Evolutionary conservation across 108 stramenopile genomes (phyloP), one percentile per base, ranked within the genome.

Genomic region (Thalassiosira profunda): DNA sequence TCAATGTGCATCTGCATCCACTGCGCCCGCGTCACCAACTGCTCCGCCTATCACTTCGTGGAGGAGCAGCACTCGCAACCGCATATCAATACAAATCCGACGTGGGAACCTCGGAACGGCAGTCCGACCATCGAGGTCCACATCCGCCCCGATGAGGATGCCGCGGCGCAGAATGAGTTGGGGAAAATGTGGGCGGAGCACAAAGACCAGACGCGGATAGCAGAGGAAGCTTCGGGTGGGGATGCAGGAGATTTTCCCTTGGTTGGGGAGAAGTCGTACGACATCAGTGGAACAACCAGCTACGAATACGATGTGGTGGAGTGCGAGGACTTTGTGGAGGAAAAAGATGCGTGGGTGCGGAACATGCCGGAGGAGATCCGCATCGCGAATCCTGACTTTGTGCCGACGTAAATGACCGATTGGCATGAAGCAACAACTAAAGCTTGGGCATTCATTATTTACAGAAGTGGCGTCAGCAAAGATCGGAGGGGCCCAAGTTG

Each of bases 361-460:
- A 95, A 95, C 57, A 95, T 95, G 91, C 94, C 94, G 15, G 86
- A 95, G 49, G 94, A 88, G 65, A 95, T 95, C 45, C 59, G 63
- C 43, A 12, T 61, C 29, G 87, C 88, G 14, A 95, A 92, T 83
- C 94, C 94, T 4, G 31, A 89, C 29, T 95, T 95, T 81, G 89
- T 95, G 21, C 94, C 94, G 6, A 88, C 79, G 1, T 94, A 64
- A n/a, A n/a, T n/a, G n/a, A n/a, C n/a, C n/a, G n/a, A n/a, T n/a
- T n/a, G n/a, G n/a, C n/a, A n/a, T n/a, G n/a, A n/a, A n/a, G n/a
- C n/a, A n/a, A n/a, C n/a, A n/a, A n/a, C n/a, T n/a, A n/a, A n/a
- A n/a, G n/a, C n/a, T n/a, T n/a, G n/a, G n/a, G n/a, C n/a, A n/a
- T n/a, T n/a, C n/a, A n/a, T n/a, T n/a, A n/a, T n/a, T n/a, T n/a